phyloP scores from a whole-genome alignment of 345 rosid genomes.

The Leavenworthia alabamica region DNA sequence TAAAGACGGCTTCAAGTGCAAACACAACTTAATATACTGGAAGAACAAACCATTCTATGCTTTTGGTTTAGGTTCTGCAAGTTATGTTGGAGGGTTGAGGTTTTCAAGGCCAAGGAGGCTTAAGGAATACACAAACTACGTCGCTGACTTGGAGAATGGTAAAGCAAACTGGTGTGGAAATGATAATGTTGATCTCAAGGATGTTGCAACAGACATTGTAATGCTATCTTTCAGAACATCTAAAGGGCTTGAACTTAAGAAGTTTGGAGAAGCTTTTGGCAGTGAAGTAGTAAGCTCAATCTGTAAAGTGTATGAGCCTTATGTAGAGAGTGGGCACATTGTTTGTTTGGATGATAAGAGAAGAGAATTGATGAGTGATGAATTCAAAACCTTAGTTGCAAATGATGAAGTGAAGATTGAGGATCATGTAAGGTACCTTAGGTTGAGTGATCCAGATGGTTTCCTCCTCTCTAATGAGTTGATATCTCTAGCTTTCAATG shows the following conservation, averaged over 20 bases:
- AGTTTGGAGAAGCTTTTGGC: conserved; percentile 57
- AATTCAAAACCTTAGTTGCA: conserved; percentile 30
- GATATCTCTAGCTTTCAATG: conserved; percentile 66
- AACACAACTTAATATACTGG: conserved; percentile 86
- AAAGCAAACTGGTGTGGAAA: conserved; percentile 30
- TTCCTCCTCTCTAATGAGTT: conserved; percentile 78
- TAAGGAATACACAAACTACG: conserved; percentile 57
- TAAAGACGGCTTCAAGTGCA: conserved; percentile 60
- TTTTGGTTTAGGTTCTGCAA: conserved; percentile 94
- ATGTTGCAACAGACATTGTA: conserved; percentile 68
- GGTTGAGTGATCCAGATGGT: conserved; percentile 87
- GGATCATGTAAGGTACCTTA: conserved; percentile 43
- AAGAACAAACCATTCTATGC: conserved; percentile 73
- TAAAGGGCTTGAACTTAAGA: conserved; percentile 61
- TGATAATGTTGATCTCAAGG: conserved; percentile 40
- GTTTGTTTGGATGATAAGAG: conserved; percentile 57
- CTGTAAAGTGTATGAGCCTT: conserved; percentile 55
- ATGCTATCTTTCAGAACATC: conserved; percentile 91
- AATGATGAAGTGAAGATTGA: conserved; percentile 32
- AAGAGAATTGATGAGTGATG: conserved; percentile 39
- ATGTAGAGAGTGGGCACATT: conserved; percentile 62
- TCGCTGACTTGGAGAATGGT: conserved; percentile 56
- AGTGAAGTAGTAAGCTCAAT: conserved; percentile 43
- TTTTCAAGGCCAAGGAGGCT: conserved; percentile 86
- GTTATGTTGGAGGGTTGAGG: conserved; percentile 66